Evolutionary conservation across 1,284 basidiomycete species (phyloP), one percentile per base, ranked within the genome.

Genomic region (Agaricales sp.): DNA sequence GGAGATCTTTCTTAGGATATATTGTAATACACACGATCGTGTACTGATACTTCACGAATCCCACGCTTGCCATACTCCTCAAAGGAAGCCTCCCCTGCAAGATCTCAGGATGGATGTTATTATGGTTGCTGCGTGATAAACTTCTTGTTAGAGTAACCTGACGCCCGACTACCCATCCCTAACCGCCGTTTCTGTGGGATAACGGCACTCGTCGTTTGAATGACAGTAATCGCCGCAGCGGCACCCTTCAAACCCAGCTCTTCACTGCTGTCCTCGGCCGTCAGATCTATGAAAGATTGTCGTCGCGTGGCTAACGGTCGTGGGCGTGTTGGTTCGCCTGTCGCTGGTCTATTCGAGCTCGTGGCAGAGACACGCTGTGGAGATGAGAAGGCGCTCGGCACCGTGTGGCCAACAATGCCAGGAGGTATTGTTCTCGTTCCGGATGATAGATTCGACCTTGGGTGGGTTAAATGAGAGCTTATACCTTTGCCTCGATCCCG

Each of bases 81-180:
- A n/a, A n/a, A n/a, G n/a, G n/a, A n/a, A n/a, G n/a, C n/a, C n/a
- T n/a, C n/a, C n/a, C n/a, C n/a, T n/a, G n/a, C n/a, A n/a, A n/a
- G n/a, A n/a, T n/a, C n/a, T n/a, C n/a, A n/a, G n/a, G n/a, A n/a
- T n/a, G n/a, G n/a, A n/a, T n/a, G 14, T 14, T 30, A 30, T 30
- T 6, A 30, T 30, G 26, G 26, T 14, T 30, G 26, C 26, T 30
- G 26, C 6, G 26, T 59, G 60, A 79, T 82, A 68, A 81, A 81
- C 61, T 77, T 82, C 63, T 82, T 83, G 62, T 82, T 83, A 18
- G 73, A 57, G 59, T 82, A 82, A 6, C 75, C 74, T n/a, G 54
- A 61, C 6, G 60, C 61, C 3, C 62, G 60, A 53, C 73, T 66
- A 14, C 78, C 77, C 78, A 82, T 81, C 1, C 80, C 78, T 37